Base-by-base conservation (phyloP, 208 protist species). In the Wallacemonas collosoma region DNA sequence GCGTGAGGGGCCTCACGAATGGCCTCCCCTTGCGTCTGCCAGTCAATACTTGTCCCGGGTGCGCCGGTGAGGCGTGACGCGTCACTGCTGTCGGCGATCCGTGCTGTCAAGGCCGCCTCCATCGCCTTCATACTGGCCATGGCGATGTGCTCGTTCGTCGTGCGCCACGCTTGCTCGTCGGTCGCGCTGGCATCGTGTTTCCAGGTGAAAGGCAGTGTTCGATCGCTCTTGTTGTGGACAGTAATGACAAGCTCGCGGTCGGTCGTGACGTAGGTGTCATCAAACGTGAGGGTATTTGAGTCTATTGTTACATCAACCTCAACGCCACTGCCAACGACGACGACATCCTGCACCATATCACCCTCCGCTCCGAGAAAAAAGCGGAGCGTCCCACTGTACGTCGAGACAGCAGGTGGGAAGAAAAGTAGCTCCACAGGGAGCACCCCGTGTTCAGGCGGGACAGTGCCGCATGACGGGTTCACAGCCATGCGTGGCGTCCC, bases 221-320 rank as follows among this genome's bases (percentile, higher is more conserved):
- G 71, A 60, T 93, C 83, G 48, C 89, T 95, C 47, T 93, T 67
- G 82, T 99, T 99, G 50, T 75, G 66, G 48, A 99, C 75, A 15
- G 78, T 81, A 61, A 99, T 83, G 4, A 95, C 85, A 15, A 69
- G 63, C 82, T 97, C 91, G 40, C 89, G 91, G 73, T 94, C 84
- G 17, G 95, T 86, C 43, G 91, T 93, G 40, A 98, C 96, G 82
- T 95, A 98, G 1, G 95, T 98, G 44, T 87, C 82, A 1, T 82
- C 79, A 40, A 98, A 87, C 26, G 73, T 66, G n/a, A 98, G 55
- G 17, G 66, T 64, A 15, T 14, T 66, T 47, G 67, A 71, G 40
- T 97, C 89, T 38, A 98, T 75, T 26, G 65, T 63, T 3, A 98
- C 87, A 53, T 75, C 68, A 2, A 98, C 70, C 73, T 98, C 94